phyloP scores from a whole-genome alignment of 1,284 basidiomycete species.

The Ustilago trichophora region DNA sequence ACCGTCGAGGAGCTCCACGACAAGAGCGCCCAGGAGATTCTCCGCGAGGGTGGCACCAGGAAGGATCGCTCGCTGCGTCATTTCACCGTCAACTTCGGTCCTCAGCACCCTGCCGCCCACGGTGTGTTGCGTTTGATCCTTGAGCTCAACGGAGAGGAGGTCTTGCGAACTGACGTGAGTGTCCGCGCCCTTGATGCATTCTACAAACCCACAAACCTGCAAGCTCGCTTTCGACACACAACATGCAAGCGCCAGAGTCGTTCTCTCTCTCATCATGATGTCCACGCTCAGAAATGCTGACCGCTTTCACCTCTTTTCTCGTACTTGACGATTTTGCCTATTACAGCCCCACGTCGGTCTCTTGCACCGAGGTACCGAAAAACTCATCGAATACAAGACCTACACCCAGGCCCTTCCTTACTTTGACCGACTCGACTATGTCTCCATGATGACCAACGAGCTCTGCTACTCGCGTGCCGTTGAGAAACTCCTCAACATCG shows the following conservation, averaged over 20 bases:
- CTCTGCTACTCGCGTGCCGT: slow-evolving; percentile 96
- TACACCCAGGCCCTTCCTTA: slow-evolving; percentile 98
- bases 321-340: too few species aligned
- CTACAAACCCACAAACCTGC: too few species aligned
- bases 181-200: too few species aligned
- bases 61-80: slow-evolving; percentile 79
- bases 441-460: slow-evolving; percentile 79
- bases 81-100: slow-evolving; percentile 67
- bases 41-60: slow-evolving; percentile 77
- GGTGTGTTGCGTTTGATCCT: slow-evolving; percentile 97
- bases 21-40: slow-evolving; percentile 78
- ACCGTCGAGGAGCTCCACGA: slow-evolving; percentile 73
- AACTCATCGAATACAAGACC: slow-evolving; percentile 99
- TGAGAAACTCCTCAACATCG: slow-evolving; percentile 97
- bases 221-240: too few species aligned
- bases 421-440: slow-evolving; percentile 98
- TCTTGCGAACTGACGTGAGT: slow-evolving; percentile 62
- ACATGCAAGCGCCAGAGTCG: too few species aligned
- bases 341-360: slow-evolving; percentile 90
- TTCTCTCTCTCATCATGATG: too few species aligned
- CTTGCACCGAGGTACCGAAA: slow-evolving; percentile 96
- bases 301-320: too few species aligned
- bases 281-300: too few species aligned
- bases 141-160: slow-evolving; percentile 90
- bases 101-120: slow-evolving; percentile 98